Conservation (phyloP, 257 asterid species). For the Ballota nigra region DNA sequence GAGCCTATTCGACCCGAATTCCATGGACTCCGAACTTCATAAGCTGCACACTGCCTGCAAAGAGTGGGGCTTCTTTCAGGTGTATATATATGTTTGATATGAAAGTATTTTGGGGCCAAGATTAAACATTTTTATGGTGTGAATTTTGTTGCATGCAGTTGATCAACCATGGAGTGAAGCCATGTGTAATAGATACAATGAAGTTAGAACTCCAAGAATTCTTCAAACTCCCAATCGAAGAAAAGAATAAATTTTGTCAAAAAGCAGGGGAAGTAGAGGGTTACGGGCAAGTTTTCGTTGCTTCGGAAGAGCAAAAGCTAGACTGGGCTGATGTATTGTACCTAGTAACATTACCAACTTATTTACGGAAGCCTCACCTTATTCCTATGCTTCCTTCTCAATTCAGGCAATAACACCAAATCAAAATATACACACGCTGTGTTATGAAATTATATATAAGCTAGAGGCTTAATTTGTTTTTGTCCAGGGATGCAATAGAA, state of each 20-base stretch:
- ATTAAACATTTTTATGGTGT: not conserved
- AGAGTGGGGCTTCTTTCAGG: conserved; percentile 70
- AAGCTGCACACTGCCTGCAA: conserved; percentile 44
- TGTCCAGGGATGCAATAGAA: conserved; percentile 50
- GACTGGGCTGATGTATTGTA: too few species aligned
- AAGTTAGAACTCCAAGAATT: conserved; percentile 37
- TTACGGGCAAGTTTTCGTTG: too few species aligned
- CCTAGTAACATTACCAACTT: too few species aligned
- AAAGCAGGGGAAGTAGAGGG: conserved; percentile 41
- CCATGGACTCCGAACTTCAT: conserved; percentile 38
- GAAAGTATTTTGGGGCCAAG: not conserved
- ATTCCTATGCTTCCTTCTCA: conserved; percentile 46
- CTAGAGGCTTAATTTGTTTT: too few species aligned
- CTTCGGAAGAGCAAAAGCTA: too few species aligned
- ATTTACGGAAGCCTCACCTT: conserved; percentile 44
- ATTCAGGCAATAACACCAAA: conserved; percentile 17
- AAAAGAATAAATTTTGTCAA: conserved; percentile 44
- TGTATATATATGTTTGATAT: too few species aligned
- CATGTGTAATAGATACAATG: conserved; percentile 32
- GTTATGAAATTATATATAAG: too few species aligned
- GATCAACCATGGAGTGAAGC: conserved; percentile 57
- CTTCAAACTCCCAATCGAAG: conserved; percentile 52
- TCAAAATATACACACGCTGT: not conserved
- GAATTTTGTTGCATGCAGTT: conserved; percentile 32
- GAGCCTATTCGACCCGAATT: conserved; percentile 11